These are phyloP conservation scores for Torulaspora delbrueckii DNA, from an alignment of 805 yeast species.

Conservation along the genomic window DNA sequence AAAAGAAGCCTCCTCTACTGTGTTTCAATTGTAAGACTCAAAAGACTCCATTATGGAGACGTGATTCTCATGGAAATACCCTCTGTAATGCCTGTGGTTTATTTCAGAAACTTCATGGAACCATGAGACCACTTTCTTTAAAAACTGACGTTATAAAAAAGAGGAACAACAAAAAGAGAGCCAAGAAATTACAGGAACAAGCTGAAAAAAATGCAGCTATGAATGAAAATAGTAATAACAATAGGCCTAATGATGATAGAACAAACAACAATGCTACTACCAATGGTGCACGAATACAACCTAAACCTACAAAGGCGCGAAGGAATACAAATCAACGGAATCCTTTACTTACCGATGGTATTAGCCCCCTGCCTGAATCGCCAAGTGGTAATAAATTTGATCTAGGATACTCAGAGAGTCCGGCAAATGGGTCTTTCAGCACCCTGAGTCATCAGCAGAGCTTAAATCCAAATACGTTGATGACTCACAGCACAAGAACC, in stretches of 20 bases:
- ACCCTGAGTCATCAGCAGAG: constrained; percentile 9
- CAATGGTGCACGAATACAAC: not conserved
- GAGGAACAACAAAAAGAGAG: constrained; percentile 59
- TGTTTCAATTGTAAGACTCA: constrained; percentile 90
- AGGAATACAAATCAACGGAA: not conserved
- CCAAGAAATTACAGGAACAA: constrained; percentile 29
- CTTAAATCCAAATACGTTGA: constrained; percentile 19
- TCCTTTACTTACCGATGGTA: not conserved
- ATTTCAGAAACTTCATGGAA: constrained; percentile 90
- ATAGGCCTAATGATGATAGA: constrained; percentile 2
- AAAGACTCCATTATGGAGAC: constrained; percentile 93
- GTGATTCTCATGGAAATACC: constrained; percentile 88
- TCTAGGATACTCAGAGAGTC: constrained; percentile 5
- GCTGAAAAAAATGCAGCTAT: not conserved
- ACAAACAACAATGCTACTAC: constrained; percentile 5
- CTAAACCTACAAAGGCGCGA: not conserved
- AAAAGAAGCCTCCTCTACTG: constrained; percentile 35
- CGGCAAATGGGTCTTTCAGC: constrained; percentile 1
- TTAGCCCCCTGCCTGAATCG: not conserved
- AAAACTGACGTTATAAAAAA: constrained; percentile 91
- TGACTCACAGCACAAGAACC: constrained; percentile 19
- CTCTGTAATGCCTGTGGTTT: constrained; percentile 95
- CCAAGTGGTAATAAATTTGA: constrained; percentile 11
- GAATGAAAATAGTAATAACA: constrained; percentile 3
- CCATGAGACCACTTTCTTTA: constrained; percentile 82